Evolutionary conservation across 139 green algal species (phyloP), one percentile per base, ranked within the genome.

Genomic region (Bryopsis sp.): DNA sequence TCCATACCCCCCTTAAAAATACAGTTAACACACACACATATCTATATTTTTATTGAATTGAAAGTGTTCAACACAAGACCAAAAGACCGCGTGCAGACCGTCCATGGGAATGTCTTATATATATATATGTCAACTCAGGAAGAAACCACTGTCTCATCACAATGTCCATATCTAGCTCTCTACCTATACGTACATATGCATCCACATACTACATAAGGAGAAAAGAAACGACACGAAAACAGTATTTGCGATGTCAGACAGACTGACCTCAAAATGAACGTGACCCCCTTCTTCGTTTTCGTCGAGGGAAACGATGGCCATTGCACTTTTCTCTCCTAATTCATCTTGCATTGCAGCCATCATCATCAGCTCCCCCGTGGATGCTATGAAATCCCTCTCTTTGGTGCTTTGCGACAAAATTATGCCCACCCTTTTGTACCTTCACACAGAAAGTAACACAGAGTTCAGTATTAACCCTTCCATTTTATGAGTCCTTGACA

Each of bases 331-430:
- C 69, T 94, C 82, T 0, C 88, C 88, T 19, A 90, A 67, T 71
- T 92, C 84, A 22, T 81, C 74, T 78, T 90, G 77, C 58, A 74
- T 37, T 58, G 70, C 58, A 71, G 38, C 63, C 57, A 75, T 75
- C 67, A 88, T 81, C 43, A 79, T 71, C 3, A 97, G 48, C 79
- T 97, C 93, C 43, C 81, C 77, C 1, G 68, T 78, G 68, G 76
- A 85, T 74, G 95, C 82, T 72, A 96, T 96, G 78, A 84, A 97
- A 36, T 97, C 91, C 2, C 74, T 67, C 67, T 88, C 79, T 72
- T 88, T 80, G 31, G 72, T 85, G 62, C 74, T 87, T 73, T 96
- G 90, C 26, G 76, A 82, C 71, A 97, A 96, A 33, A 99, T 89
- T 81, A 86, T 95, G 24, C 94, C 94, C 22, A 97, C 87, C 69